phyloP scores from a whole-genome alignment of 805 yeast genomes.

The Metschnikowia corniflorae region DNA sequence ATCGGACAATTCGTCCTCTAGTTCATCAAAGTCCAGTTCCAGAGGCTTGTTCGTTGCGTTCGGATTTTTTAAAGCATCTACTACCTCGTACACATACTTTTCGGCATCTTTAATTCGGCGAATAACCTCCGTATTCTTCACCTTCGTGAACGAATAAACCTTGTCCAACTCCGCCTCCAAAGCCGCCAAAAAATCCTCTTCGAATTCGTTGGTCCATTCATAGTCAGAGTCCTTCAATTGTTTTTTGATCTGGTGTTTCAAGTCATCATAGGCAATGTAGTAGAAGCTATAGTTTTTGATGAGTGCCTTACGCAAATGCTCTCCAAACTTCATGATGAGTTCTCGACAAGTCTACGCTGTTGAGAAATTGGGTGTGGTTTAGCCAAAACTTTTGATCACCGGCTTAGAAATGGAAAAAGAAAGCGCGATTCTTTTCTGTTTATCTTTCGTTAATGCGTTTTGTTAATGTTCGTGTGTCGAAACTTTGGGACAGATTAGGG shows the following conservation, averaged over 20 bases:
- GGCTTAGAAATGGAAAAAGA: too few species aligned
- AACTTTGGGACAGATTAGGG: too few species aligned
- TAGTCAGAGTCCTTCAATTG: conserved; percentile 55
- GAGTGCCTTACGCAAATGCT: conserved; percentile 81
- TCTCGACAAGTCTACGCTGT: too few species aligned
- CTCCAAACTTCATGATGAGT: conserved; percentile 92
- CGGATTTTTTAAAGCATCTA: conserved; percentile 42
- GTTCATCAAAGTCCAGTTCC: conserved; percentile 42
- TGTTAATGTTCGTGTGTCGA: too few species aligned
- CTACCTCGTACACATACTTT: conserved; percentile 62
- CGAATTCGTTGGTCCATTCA: conserved; percentile 73
- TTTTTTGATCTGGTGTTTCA: conserved; percentile 75
- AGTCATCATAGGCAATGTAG: conserved; percentile 87
- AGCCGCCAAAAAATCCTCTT: conserved; percentile 72
- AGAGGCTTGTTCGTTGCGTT: conserved; percentile 37
- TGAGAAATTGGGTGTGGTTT: too few species aligned
- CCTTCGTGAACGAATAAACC: conserved; percentile 85
- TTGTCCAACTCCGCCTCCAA: conserved; percentile 87
- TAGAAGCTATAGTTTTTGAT: conserved; percentile 89
- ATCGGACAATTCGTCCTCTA: conserved; percentile 50
- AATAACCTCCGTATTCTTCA: conserved; percentile 80
- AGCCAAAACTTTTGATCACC: too few species aligned
- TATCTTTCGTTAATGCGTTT: too few species aligned
- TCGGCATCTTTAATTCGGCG: conserved; percentile 84
- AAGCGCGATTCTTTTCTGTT: too few species aligned